Conservation (phyloP, 73 alveolate genomes). For the Paramecium bursaria region DNA sequence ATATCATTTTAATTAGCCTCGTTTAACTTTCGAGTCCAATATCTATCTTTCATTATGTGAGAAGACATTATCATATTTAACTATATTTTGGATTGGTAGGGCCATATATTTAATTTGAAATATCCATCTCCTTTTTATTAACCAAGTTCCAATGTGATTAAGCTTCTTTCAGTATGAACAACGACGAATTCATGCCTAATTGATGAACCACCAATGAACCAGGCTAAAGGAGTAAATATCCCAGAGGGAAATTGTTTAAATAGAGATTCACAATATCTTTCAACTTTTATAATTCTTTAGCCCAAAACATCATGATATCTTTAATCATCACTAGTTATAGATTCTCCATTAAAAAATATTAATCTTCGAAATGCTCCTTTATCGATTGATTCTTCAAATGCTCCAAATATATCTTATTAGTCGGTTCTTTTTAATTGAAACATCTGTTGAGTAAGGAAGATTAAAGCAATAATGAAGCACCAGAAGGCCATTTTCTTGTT, state of each 20-base stretch:
- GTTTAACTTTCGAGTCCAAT: constrained; percentile 21
- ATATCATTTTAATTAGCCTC: background rate
- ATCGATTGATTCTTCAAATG: no score
- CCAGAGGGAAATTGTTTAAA: constrained; percentile 54
- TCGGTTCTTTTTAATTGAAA: no score
- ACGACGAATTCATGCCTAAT: constrained; percentile 32
- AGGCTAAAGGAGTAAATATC: constrained; percentile 25
- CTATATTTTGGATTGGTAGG: no score
- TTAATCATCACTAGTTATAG: no score
- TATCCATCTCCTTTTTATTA: background rate
- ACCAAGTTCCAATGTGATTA: constrained; percentile 8
- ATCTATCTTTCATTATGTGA: background rate
- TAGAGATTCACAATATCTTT: constrained; percentile 37
- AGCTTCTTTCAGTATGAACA: background rate
- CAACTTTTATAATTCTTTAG: background rate
- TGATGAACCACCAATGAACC: constrained; percentile 38
- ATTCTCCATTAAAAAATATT: no score
- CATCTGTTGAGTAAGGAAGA: no score
- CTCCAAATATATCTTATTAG: no score
- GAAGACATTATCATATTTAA: constrained; percentile 7
- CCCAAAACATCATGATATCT: background rate
- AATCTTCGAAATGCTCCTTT: no score
- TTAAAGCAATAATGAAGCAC: no score
- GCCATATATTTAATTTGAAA: background rate
- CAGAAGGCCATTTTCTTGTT: no score